phyloP scores from a whole-genome alignment of 306 rosid species.

The Medicago lupulina region DNA sequence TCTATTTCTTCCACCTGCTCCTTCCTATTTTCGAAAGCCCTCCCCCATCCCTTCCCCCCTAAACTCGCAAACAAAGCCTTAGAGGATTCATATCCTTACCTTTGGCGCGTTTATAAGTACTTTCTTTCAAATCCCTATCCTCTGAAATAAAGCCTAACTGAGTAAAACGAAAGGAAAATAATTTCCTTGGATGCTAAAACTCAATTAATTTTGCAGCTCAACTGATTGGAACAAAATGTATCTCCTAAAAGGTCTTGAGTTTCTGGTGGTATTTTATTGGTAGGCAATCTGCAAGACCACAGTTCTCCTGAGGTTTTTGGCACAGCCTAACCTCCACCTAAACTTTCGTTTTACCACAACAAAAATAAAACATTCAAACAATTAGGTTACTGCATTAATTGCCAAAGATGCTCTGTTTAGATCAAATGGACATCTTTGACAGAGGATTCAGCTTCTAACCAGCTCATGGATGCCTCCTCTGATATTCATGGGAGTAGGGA shows the following conservation, averaged over 20 bases:
- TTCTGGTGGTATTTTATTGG: constrained; percentile 10
- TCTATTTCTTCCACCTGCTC: too few species aligned
- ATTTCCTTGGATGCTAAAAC: constrained; percentile 10
- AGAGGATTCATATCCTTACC: constrained; percentile 10
- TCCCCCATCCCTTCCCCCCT: too few species aligned
- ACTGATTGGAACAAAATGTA: constrained; percentile 14
- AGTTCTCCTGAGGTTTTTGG: background rate
- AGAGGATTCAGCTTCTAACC: constrained; percentile 33
- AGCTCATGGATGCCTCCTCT: constrained; percentile 24
- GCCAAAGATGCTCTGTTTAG: constrained; percentile 20
- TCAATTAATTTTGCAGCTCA: constrained; percentile 13
- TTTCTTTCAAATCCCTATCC: background rate
- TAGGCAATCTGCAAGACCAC: background rate
- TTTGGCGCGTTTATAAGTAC: background rate
- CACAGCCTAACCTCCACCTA: constrained; percentile 20
- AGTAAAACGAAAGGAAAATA: constrained; percentile 19
- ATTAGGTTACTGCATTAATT: constrained; percentile 5
- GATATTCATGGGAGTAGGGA: constrained; percentile 7
- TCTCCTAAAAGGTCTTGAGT: background rate
- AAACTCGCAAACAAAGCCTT: too few species aligned
- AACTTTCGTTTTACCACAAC: constrained; percentile 12
- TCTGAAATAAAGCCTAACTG: constrained; percentile 16
- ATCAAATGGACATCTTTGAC: constrained; percentile 32
- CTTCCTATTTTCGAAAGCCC: too few species aligned
- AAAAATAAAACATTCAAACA: background rate